Percentiles rank a stretch among this genome's conserved stretches.
Evolutionary conservation across 2,329 filamentous ascomycete species (phyloP).

Genomic region (Penicillium sp.): DNA sequence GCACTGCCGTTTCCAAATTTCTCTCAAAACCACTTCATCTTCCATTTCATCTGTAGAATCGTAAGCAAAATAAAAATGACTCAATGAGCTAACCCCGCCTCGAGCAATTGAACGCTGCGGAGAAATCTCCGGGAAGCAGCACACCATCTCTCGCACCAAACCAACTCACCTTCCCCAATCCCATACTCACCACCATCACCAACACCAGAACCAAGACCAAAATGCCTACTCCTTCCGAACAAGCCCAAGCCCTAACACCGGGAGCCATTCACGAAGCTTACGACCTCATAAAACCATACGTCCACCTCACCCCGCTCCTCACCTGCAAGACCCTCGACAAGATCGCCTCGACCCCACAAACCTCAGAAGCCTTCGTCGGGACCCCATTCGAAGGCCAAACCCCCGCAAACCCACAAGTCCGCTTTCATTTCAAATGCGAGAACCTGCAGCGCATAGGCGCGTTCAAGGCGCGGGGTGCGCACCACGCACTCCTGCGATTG

Average conservation of each 20-base stretch:
- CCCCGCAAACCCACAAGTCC: constrained; percentile 66
- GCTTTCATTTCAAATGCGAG: constrained; percentile 93
- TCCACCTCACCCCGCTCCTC: constrained; percentile 81
- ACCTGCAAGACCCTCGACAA: constrained; percentile 73
- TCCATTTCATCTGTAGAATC: not conserved
- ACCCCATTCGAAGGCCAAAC: constrained; percentile 59
- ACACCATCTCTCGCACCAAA: not conserved
- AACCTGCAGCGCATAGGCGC: constrained; percentile 88
- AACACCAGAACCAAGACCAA: not conserved
- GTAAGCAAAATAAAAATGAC: not conserved
- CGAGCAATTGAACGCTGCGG: not conserved
- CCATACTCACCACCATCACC: not conserved
- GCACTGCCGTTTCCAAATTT: constrained; percentile 1
- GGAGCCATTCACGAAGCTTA: constrained; percentile 72
- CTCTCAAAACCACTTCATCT: not conserved
- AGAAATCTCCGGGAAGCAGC: not conserved
- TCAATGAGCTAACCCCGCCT: not conserved
- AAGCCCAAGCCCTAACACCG: constrained; percentile 61
- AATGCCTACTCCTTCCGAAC: constrained; percentile 45
- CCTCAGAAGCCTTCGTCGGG: constrained; percentile 52
- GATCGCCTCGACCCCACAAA: constrained; percentile 72
- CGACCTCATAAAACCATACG: constrained; percentile 68
- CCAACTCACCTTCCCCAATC: not conserved
- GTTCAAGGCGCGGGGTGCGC: constrained; percentile 89
- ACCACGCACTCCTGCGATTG: constrained; percentile 76